Evolutionary conservation across 2,329 filamentous ascomycete genomes (phyloP).

Genomic region (Claviceps paspali): DNA sequence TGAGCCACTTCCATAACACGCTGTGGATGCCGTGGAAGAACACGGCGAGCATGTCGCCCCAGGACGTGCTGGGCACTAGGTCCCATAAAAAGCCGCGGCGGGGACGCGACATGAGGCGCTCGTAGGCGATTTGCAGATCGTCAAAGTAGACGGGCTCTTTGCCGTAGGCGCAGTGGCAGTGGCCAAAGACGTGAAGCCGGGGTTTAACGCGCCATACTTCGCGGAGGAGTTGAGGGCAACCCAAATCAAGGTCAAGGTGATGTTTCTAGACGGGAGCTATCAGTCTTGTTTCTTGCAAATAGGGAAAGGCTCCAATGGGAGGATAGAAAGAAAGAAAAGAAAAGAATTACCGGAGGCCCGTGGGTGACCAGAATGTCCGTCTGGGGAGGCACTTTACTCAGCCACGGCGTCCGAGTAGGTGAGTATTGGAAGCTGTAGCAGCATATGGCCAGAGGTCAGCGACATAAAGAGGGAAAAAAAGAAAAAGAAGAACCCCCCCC

Average conservation of each 20-base stretch:
- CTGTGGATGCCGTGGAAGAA: conserved; percentile 29
- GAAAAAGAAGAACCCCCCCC: too few relatives aligned
- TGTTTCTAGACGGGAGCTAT: conserved; percentile 28
- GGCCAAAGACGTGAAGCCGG: conserved; percentile 67
- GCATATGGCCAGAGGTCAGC: too few relatives aligned
- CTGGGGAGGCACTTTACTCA: conserved; percentile 50
- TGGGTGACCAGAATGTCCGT: conserved; percentile 74
- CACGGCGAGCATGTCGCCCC: conserved; percentile 31
- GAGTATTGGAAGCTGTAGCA: conserved; percentile 70
- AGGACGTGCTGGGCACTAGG: conserved; percentile 28
- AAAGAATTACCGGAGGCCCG: conserved; percentile 46
- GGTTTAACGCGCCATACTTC: conserved; percentile 66
- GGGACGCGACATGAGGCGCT: conserved; percentile 39
- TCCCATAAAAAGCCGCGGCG: conserved; percentile 29
- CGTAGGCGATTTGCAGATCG: conserved; percentile 54
- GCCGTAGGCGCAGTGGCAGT: conserved; percentile 66
- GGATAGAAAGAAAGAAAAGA: background rate
- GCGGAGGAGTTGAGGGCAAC: conserved; percentile 53
- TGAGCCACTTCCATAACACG: conserved; percentile 40
- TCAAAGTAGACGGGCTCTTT: conserved; percentile 60
- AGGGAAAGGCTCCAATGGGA: too few relatives aligned
- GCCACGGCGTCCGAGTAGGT: conserved; percentile 52
- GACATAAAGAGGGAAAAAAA: too few relatives aligned
- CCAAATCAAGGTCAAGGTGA: conserved; percentile 55
- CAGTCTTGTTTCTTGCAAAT: too few relatives aligned